Base-by-base conservation (phyloP, 768 basidiomycete genomes). In the Tricholoma furcatifolium region DNA sequence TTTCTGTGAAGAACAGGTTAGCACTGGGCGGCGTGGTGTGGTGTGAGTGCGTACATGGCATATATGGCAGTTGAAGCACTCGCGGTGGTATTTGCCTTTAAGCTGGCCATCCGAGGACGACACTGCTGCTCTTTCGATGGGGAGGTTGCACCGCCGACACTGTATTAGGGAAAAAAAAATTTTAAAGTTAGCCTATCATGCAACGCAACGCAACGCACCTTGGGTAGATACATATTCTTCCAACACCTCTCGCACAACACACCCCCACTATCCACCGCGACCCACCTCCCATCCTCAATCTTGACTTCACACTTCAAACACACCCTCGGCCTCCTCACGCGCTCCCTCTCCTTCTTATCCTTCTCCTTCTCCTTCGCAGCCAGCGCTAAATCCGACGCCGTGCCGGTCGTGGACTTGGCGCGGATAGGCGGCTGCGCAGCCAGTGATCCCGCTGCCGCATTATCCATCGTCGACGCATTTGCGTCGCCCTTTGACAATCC, bases 161-260 rank as follows among this genome's bases (percentile, higher is more conserved):
- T 93, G n/a, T n/a, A n/a, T n/a, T 59, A 31, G 11, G 39, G 12
- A 18, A 30, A 18, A 44, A 17, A 46, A 14, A 45, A 43, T 24
- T 46, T 46, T 30, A 42, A 43, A 54, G 43, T 43, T 17, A 32
- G 14, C 34, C 51, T 40, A 51, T 44, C 40, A 20, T 45, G 47
- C 38, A 47, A 27, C 44, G 20, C 15, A 51, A n/a, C n/a, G n/a
- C 32, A 34, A 49, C 57, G 38, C 57, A 89, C 91, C 76, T 93
- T 93, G 55, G 94, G 94, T 56, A 97, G 70, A 73, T 96, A 97
- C 86, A 95, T 88, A 62, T 89, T 85, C 77, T 96, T 97, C 94
- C 94, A 97, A 67, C 94, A 95, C 61, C 70, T 71, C 64, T 94
- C 95, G 67, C 95, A 97, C 60, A 97, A 70, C 34, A 93, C 84